Evolutionary conservation across 2,329 filamentous ascomycete genomes (phyloP), one percentile per base, ranked within the genome.

Genomic region (Aspergillus fumigatus): DNA sequence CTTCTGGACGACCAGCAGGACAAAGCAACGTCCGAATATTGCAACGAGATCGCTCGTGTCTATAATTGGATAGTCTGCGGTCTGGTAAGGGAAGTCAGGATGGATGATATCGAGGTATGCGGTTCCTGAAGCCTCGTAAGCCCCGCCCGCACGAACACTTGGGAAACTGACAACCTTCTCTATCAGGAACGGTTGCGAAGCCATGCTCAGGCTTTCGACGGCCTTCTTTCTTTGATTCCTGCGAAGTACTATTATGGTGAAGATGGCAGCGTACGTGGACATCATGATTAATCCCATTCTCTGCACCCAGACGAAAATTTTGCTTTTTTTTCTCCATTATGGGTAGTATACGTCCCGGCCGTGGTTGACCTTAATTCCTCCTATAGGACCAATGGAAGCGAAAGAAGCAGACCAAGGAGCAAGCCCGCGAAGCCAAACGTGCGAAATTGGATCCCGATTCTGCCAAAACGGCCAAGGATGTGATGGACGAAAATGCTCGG

Each of bases 371-470:
- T 45, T 48, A 47, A 50, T 53, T 48, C 59, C 54, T 51, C 59
- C 45, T 63, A 60, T 69, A 96, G 91, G 89, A 94, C 67, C 91
- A 97, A 87, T 96, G 92, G 91, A 86, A 87, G 73, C 88, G 88
- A 70, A 96, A 94, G 78, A 97, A 97, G 80, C 92, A 97, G 77
- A 93, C 91, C 51, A 96, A 96, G 73, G 89, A 91, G 73, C 84
- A 96, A 74, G 90, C 90, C 58, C 85, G 86, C 60, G 87, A 88
- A 64, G 89, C 91, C 55, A 92, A 92, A 77, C 84, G 88, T 70
- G 90, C 89, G 58, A 97, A 97, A 77, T 83, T 97, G 43, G 90
- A 97, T 68, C 92, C 94, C 26, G 90, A 93, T 63, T 92, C 91
- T 69, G 87, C 88, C 63, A 94, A 95, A 79, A 94, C 86, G 62